Conservation (phyloP, 2,329 filamentous ascomycete species). For the Aspergillus eucalypticola region DNA sequence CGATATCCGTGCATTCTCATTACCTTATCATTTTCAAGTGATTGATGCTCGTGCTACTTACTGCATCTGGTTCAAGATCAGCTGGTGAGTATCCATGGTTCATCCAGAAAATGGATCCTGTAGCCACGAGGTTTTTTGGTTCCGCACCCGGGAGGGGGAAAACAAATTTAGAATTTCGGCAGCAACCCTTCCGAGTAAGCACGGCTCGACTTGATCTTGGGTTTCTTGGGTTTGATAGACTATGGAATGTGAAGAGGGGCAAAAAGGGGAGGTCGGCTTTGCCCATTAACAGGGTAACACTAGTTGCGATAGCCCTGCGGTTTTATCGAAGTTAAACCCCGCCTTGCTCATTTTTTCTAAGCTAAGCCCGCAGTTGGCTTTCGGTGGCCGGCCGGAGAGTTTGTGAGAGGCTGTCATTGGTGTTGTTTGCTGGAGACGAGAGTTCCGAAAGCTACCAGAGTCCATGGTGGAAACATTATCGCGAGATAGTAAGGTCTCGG, state of each 20-base stretch:
- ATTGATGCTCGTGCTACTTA: no score
- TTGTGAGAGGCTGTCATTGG: background rate
- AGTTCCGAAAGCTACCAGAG: background rate
- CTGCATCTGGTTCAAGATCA: no score
- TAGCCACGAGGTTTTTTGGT: no score
- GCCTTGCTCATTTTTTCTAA: background rate
- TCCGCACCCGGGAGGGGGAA: no score
- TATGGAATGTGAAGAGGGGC: background rate
- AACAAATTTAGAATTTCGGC: no score
- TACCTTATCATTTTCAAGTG: no score
- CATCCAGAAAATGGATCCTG: no score
- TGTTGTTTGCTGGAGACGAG: background rate
- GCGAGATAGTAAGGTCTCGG: background rate
- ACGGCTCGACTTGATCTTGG: background rate
- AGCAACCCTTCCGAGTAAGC: no score
- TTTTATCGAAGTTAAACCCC: background rate
- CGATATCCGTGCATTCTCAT: background rate
- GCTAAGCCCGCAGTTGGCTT: background rate
- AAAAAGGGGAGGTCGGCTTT: background rate
- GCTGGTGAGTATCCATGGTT: no score
- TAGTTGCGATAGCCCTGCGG: background rate
- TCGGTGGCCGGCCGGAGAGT: background rate
- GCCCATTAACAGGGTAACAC: no score
- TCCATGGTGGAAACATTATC: background rate
- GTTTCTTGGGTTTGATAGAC: background rate